Evolutionary conservation across 2,329 filamentous ascomycete species (phyloP), one percentile per base, ranked within the genome.

Genomic region (Seiridium cupressi): DNA sequence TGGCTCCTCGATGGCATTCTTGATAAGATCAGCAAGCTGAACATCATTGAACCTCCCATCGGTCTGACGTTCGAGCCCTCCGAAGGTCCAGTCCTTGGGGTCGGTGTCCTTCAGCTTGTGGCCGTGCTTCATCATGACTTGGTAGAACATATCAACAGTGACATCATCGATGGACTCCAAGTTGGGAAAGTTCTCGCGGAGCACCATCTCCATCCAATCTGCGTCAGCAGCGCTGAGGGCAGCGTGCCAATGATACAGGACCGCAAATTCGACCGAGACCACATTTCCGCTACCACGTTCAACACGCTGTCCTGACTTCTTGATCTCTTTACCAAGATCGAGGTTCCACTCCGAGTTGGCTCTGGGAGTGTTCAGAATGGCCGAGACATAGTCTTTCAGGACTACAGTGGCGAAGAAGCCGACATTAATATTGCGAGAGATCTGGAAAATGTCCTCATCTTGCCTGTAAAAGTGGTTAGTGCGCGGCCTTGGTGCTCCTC

Each of bases 31-130:
- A 4, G 92, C 90, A 0, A 96, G 84, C 3, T 91, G 89, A 57
- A 93, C 88, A 60, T 96, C 92, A 40, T 82, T 79, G 71, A 92
- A 89, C n/a, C 76, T 85, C 4, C 91, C 91, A 59, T 92, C 83
- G 0, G 78, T 70, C 3, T 86, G 83, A 46, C 91, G 84, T 70
- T 85, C 72, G 64, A 93, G 84, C 3, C 83, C 81, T 8, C 83
- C 86, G 68, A 96, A 94, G 0, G 79, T 79, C 44, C 92, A 86
- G 70, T 91, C 79, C 32, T 31, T 59, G 38, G 47, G n/a, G 5
- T 49, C n/a, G 6, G 57, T 59, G 3, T 35, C 36, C 40, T 18
- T 54, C 10, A 59, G 47, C 35, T 54, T 53, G 36, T 59, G 47
- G 18, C 47, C 57, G 35, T 59, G 40, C n/a, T 42, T 65, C 69